These are phyloP conservation scores for Cucurbita maxima DNA, from an alignment of 306 rosid genomes.

Conservation along the genomic window DNA sequence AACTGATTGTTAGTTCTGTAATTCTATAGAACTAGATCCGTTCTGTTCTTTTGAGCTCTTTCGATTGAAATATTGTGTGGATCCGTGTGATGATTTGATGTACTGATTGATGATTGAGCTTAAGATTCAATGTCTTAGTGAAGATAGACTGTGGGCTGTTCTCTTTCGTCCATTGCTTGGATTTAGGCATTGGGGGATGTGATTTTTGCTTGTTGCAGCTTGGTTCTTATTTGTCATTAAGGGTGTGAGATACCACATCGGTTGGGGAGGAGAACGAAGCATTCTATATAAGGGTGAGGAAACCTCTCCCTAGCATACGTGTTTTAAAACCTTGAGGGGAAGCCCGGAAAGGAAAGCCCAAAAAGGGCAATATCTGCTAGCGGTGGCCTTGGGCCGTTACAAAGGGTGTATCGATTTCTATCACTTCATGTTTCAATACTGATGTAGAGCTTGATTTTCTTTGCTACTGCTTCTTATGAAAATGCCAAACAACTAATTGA, in stretches of 20 bases:
- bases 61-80: background rate
- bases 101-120: conserved; percentile 1
- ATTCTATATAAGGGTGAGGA: too few relatives aligned
- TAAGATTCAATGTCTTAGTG: conserved; percentile 10
- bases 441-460: background rate
- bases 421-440: background rate
- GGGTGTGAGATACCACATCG: background rate
- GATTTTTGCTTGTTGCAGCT: background rate
- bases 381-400: too few relatives aligned
- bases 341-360: too few relatives aligned
- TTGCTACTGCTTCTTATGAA: background rate
- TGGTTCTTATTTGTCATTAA: background rate
- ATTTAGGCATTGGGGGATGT: background rate
- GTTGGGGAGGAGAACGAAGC: too few relatives aligned
- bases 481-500: background rate
- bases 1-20: background rate
- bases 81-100: conserved; percentile 13
- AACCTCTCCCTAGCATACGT: too few relatives aligned
- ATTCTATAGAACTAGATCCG: background rate
- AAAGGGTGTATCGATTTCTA: background rate
- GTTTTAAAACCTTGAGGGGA: too few relatives aligned
- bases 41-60: background rate
- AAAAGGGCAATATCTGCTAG: too few relatives aligned
- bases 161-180: background rate
- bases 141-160: background rate